A percentile compares a stretch with the other conserved stretches of the same genome.
These are phyloP conservation scores for Xerocomus amazonicus DNA, from an alignment of 1,284 basidiomycete genomes.

Conservation along the genomic window DNA sequence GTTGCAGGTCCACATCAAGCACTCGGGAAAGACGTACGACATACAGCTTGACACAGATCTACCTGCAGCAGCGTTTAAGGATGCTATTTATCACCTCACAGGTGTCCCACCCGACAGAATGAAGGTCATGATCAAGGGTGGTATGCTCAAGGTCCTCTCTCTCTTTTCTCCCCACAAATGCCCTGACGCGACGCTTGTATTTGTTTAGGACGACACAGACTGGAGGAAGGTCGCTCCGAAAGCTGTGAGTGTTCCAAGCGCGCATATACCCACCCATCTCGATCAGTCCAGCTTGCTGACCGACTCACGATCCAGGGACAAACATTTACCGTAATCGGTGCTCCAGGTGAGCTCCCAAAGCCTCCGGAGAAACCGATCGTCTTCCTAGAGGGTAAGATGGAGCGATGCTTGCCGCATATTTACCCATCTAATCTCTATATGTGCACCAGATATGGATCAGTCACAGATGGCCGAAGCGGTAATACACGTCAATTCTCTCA, in stretches of 20 bases:
- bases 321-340: conserved; percentile 86
- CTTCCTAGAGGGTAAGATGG: conserved; percentile 69
- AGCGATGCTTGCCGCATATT: not conserved
- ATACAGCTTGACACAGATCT: conserved; percentile 65
- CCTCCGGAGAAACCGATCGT: conserved; percentile 76
- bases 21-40: conserved; percentile 79
- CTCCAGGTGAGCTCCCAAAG: conserved; percentile 88
- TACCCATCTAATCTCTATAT: conserved; percentile 11
- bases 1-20: conserved; percentile 80
- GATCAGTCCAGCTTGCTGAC: not conserved
- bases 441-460: conserved; percentile 77
- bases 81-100: conserved; percentile 75
- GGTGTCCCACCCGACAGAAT: conserved; percentile 89
- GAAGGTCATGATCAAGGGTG: conserved; percentile 97
- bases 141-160: conserved; percentile 73
- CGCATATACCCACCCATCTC: conserved; percentile 3
- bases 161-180: not conserved
- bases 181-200: conserved; percentile 1
- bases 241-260: conserved; percentile 46
- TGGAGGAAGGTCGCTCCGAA: conserved; percentile 83
- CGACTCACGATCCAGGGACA: conserved; percentile 49
- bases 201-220: conserved; percentile 75
- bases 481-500: conserved; percentile 26
- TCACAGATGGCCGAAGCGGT: conserved; percentile 77
- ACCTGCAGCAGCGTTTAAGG: conserved; percentile 76